phyloP scores from a whole-genome alignment of 2,329 filamentous ascomycete species.

The Phyllachora maydis region DNA sequence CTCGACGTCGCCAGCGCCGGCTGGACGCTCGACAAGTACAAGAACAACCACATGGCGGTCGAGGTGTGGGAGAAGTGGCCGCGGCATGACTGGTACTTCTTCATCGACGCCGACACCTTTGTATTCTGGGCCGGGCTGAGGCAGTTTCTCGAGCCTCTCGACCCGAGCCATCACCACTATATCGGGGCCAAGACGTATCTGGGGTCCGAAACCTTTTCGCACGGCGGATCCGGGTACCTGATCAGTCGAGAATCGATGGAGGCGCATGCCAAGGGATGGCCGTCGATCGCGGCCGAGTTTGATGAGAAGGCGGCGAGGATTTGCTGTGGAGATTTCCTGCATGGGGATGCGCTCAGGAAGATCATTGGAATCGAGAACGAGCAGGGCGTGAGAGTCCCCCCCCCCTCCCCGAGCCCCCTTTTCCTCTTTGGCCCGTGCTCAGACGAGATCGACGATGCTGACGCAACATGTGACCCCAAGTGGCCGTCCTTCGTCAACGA shows the following conservation, averaged over 20 bases:
- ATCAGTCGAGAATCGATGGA: slow-evolving; percentile 30
- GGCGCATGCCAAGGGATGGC: slow-evolving; percentile 17
- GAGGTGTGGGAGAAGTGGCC: slow-evolving; percentile 28
- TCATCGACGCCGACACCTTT: slow-evolving; percentile 37
- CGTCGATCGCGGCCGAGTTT: slow-evolving; percentile 22
- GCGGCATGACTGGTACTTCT: slow-evolving; percentile 35
- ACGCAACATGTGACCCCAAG: too few species aligned
- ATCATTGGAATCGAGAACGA: slow-evolving; percentile 17
- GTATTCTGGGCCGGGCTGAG: slow-evolving; percentile 30
- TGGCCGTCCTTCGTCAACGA: slow-evolving; percentile 35
- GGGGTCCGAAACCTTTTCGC: slow-evolving; percentile 23
- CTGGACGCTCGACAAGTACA: slow-evolving; percentile 42
- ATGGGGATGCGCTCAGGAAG: slow-evolving; percentile 23
- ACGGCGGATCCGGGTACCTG: slow-evolving; percentile 34
- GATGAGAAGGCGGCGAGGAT: slow-evolving; percentile 17
- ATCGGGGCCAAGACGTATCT: slow-evolving; percentile 26
- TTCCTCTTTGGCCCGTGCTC: too few species aligned
- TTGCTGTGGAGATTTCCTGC: slow-evolving; percentile 31
- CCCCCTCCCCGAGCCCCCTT: too few species aligned
- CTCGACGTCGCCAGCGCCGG: slow-evolving; percentile 12
- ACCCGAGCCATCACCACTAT: slow-evolving; percentile 21
- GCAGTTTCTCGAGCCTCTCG: slow-evolving; percentile 21
- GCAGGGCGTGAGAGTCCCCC: slow-evolving; percentile 20
- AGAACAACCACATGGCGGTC: slow-evolving; percentile 37
- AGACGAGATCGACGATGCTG: too few species aligned